phyloP scores from a whole-genome alignment of 306 rosid species.

The Fagus sylvatica region DNA sequence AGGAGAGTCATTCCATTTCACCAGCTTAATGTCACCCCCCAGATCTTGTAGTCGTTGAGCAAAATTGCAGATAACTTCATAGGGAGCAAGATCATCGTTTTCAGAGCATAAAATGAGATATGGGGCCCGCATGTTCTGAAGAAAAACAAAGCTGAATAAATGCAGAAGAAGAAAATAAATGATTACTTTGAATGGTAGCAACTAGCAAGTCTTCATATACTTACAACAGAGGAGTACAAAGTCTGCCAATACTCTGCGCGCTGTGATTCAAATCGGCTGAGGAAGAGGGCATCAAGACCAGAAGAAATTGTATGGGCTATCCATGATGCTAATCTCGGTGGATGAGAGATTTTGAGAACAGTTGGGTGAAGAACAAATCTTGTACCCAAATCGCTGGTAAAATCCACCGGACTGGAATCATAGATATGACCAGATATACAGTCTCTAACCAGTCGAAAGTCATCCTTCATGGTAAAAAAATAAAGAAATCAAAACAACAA shows the following conservation, averaged over 20 bases:
- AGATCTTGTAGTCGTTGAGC: constrained; percentile 61
- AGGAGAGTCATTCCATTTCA: constrained; percentile 83
- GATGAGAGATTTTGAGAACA: constrained; percentile 69
- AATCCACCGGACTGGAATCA: constrained; percentile 97
- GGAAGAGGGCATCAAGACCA: constrained; percentile 89
- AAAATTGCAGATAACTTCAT: constrained; percentile 74
- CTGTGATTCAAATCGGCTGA: constrained; percentile 79
- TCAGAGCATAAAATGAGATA: constrained; percentile 87
- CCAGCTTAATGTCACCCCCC: constrained; percentile 78
- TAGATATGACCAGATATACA: constrained; percentile 81
- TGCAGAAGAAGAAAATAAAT: not conserved
- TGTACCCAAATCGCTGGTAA: constrained; percentile 90
- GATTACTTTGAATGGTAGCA: constrained; percentile 4
- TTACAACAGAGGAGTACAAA: constrained; percentile 81
- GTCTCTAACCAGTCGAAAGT: constrained; percentile 71
- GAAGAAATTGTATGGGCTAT: constrained; percentile 72
- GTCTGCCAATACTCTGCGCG: constrained; percentile 97
- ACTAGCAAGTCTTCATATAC: constrained; percentile 23
- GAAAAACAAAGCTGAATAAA: constrained; percentile 23
- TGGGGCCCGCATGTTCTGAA: constrained; percentile 87
- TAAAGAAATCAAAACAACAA: constrained; percentile 2
- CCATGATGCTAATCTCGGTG: constrained; percentile 84
- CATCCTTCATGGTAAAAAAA: constrained; percentile 54
- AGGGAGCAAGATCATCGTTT: constrained; percentile 82
- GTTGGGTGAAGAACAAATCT: constrained; percentile 79